Conservation (phyloP, 1,139 yeast species). For the Blastobotrys illinoisensis region DNA sequence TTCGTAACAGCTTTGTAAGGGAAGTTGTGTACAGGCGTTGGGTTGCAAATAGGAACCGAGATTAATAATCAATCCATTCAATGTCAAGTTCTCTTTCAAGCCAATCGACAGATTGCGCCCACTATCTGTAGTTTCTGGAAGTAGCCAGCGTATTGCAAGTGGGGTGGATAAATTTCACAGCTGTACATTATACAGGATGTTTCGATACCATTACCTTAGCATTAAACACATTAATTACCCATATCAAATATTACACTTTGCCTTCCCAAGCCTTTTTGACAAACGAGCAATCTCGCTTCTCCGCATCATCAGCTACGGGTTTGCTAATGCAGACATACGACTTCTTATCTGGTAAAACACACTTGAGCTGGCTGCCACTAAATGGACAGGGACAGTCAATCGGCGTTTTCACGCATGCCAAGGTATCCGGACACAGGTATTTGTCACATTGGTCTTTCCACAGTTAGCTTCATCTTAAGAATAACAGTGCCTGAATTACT, state of each 20-base stretch:
- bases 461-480: neutral
- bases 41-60: slow-evolving; percentile 80
- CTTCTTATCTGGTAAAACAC: slow-evolving; percentile 63
- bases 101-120: too few relatives aligned
- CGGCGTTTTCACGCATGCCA: slow-evolving; percentile 64
- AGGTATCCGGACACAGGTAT: slow-evolving; percentile 79
- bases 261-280: slow-evolving; percentile 42
- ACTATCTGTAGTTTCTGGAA: too few relatives aligned
- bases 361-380: slow-evolving; percentile 78
- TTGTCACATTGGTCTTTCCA: slow-evolving; percentile 42
- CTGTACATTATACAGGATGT: too few relatives aligned
- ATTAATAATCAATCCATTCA: too few relatives aligned
- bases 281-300: slow-evolving; percentile 34
- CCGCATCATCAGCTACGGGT: slow-evolving; percentile 44
- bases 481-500: slow-evolving; percentile 12
- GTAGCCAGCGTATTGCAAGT: too few relatives aligned
- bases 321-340: slow-evolving; percentile 72
- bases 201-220: neutral
- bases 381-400: slow-evolving; percentile 85
- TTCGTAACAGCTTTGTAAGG: slow-evolving; percentile 33
- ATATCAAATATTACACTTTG: slow-evolving; percentile 25
- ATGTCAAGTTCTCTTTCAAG: too few relatives aligned
- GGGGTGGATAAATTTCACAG: too few relatives aligned
- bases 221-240: neutral
- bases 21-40: slow-evolving; percentile 73